Percentiles rank a stretch among this genome's conserved stretches.
These are phyloP conservation scores for Hyaloraphidium curvatum DNA, from an alignment of 192 early-diverging fungal genomes.

Conservation along the genomic window DNA sequence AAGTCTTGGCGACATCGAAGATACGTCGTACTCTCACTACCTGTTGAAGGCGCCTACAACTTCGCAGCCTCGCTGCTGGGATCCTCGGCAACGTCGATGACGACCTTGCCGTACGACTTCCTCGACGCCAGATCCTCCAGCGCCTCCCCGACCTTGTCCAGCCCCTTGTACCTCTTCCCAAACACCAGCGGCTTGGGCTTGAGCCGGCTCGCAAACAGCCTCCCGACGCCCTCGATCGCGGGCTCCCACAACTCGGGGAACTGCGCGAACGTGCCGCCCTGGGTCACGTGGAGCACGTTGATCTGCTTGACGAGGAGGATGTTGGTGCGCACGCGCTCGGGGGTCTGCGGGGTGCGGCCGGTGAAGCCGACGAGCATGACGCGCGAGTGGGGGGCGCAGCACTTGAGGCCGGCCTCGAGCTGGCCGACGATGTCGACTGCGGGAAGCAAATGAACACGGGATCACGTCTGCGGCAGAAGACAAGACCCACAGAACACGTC, in stretches of 20 bases:
- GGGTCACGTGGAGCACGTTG: neutral
- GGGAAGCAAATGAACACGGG: no score
- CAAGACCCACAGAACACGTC: neutral
- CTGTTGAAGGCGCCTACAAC: no score
- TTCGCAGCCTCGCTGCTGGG: no score
- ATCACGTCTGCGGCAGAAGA: no score
- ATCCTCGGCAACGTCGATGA: no score
- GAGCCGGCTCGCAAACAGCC: neutral
- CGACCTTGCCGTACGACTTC: neutral
- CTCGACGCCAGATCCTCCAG: neutral
- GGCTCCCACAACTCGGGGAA: neutral
- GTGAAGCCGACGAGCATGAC: slow-evolving; percentile 1
- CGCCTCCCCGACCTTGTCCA: neutral
- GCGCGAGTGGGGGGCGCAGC: neutral
- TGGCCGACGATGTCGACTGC: slow-evolving; percentile 2
- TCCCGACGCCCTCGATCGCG: neutral
- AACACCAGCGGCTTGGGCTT: neutral
- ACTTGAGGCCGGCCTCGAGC: neutral
- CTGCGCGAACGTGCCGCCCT: neutral
- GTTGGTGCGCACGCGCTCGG: neutral
- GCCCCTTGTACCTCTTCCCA: neutral
- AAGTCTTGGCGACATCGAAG: no score
- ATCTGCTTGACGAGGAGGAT: neutral
- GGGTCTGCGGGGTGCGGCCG: neutral
- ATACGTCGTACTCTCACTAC: no score